Conservation (phyloP, 2,329 filamentous ascomycete species). For the Myriangium duriaei region DNA sequence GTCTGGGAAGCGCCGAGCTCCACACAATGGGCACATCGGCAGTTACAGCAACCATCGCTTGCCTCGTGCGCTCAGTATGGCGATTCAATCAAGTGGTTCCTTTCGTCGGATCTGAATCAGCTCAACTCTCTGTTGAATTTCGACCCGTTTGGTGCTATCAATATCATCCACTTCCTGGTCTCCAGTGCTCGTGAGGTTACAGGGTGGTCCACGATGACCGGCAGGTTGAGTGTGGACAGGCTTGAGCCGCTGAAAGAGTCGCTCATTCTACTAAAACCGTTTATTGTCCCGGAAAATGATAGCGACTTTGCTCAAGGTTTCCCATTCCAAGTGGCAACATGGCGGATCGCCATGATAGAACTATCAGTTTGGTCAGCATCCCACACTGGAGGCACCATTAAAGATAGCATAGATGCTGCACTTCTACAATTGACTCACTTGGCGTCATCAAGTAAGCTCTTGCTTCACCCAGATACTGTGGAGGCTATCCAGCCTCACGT, state of each 20-base stretch:
- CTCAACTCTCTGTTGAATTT: neutral
- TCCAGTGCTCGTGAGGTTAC: conserved; percentile 1
- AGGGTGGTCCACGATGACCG: conserved; percentile 1
- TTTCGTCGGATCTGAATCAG: neutral
- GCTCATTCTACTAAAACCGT: too few species aligned
- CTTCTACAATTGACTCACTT: neutral
- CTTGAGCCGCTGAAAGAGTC: too few species aligned
- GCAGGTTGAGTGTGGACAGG: neutral
- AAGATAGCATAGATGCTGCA: neutral
- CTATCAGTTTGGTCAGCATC: too few species aligned
- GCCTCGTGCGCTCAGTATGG: neutral
- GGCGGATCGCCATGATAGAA: too few species aligned
- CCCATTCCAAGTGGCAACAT: too few species aligned
- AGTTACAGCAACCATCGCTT: conserved; percentile 12
- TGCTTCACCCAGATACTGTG: too few species aligned
- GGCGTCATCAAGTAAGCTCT: too few species aligned
- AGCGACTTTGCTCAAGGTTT: too few species aligned
- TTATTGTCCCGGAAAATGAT: too few species aligned
- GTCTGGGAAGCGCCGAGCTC: conserved; percentile 28
- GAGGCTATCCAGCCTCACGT: neutral
- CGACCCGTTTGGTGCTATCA: conserved; percentile 1
- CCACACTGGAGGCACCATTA: neutral
- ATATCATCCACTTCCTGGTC: neutral
- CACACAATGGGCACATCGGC: conserved; percentile 24
- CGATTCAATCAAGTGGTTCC: neutral